Evolutionary conservation across 768 basidiomycete genomes (phyloP).

Genomic region (Boletus sp.): DNA sequence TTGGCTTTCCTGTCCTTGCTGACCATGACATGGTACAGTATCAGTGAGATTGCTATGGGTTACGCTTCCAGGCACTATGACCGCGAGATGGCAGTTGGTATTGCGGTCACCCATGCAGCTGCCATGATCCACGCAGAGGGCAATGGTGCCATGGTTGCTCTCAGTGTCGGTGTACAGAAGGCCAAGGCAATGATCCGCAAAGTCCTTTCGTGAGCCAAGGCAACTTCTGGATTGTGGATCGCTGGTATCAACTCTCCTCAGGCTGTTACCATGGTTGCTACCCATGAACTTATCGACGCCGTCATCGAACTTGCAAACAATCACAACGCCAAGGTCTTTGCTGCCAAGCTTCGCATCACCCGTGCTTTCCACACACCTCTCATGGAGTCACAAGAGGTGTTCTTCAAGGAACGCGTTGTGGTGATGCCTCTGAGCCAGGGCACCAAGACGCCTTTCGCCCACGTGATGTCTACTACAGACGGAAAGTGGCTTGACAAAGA

Average conservation of each 20-base stretch:
- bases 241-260: constrained; percentile 37
- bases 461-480: no score
- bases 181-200: constrained; percentile 32
- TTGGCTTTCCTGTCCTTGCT: no score
- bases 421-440: no score
- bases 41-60: no score
- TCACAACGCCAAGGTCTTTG: no score
- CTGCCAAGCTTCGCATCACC: no score
- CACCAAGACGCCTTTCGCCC: no score
- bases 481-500: constrained; percentile 31
- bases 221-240: constrained; percentile 30
- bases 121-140: constrained; percentile 34
- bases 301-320: constrained; percentile 26
- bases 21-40: no score
- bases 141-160: constrained; percentile 36
- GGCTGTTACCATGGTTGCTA: constrained; percentile 35
- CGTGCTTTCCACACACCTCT: no score
- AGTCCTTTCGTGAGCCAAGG: constrained; percentile 27
- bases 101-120: constrained; percentile 35
- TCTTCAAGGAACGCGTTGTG: no score
- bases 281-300: constrained; percentile 29
- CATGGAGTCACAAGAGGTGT: no score
- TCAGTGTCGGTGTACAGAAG: no score
- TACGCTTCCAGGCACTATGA: constrained; percentile 37
- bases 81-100: constrained; percentile 32